Base-by-base conservation (phyloP, 768 basidiomycete genomes). In the Mycena belliarum region DNA sequence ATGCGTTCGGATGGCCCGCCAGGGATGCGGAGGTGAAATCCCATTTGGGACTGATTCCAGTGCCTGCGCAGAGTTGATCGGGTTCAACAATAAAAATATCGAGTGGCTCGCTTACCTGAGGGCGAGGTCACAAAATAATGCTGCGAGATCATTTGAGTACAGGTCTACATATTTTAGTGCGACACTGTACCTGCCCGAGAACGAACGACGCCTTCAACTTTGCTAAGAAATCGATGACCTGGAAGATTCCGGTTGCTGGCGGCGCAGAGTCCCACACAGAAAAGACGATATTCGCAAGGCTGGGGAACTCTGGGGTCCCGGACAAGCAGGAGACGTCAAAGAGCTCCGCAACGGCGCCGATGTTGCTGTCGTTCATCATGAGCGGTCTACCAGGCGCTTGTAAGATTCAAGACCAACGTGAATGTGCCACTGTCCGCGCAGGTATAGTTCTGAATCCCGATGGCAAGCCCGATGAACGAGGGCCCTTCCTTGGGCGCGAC, bases 401-500 rank as follows among this genome's bases (percentile, higher is more conserved):
- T 28, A 20, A 16, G 20, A 49, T 48, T 40, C 11, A 11, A 25
- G 47, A 46, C 32, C 60, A 53, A 84, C 83, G 74, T 74, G 65
- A 73, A 85, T 54, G 74, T 77, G 52, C 73, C 81, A 43, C 73
- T 70, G 42, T 57, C 67, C 33, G 59, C 66, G 65, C 83, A 84
- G 26, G 81, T 84, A 67, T 84, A 85, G 66, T 84, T 83, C 65
- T 84, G 83, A 16, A 74, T 75, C 23, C 82, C 79, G 49, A 82
- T 66, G 12, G 72, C 81, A n/a, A 82, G 66, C 14, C 72, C 76
- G 49, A 84, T 74, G 66, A 73, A 81, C 10, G 69, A 72, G 1
- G 76, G 70, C 0, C 69, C 54, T 18, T 61, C 57, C 5, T 69
- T 67, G 5, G 80, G 80, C n/a, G 66, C 66, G 3, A 72, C 65